Percentiles rank a stretch among this genome's conserved stretches.
Evolutionary conservation across 2,329 filamentous ascomycete genomes (phyloP).

Genomic region (Pseudocercospora cruenta): DNA sequence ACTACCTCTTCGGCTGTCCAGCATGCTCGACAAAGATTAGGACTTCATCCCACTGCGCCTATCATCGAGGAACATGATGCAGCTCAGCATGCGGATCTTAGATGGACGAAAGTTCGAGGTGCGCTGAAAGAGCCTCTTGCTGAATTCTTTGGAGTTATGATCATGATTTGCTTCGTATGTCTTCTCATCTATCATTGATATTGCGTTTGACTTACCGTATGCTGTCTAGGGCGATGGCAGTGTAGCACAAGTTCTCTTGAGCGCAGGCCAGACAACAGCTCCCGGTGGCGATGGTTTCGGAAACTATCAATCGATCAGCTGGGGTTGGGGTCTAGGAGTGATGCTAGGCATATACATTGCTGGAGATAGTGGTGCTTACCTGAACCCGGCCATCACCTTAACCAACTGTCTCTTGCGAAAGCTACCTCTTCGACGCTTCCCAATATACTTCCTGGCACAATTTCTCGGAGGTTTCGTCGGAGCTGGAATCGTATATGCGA

Average conservation of each 20-base stretch:
- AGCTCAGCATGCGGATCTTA: constrained; percentile 40
- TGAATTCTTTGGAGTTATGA: constrained; percentile 49
- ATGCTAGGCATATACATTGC: constrained; percentile 62
- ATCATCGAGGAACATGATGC: constrained; percentile 48
- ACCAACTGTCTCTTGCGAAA: constrained; percentile 70
- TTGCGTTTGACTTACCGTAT: neutral
- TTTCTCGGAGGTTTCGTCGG: constrained; percentile 68
- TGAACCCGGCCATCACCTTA: constrained; percentile 70
- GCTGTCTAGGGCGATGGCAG: constrained; percentile 42
- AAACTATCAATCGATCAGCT: constrained; percentile 47
- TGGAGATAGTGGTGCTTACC: constrained; percentile 38
- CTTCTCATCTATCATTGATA: neutral
- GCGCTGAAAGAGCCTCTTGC: constrained; percentile 48
- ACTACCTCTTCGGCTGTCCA: constrained; percentile 16
- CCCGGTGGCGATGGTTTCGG: constrained; percentile 50
- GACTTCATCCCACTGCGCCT: constrained; percentile 46
- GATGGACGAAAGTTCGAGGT: constrained; percentile 43
- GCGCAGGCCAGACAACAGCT: constrained; percentile 41
- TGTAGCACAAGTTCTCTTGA: constrained; percentile 49
- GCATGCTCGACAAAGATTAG: constrained; percentile 27
- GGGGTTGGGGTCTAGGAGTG: constrained; percentile 62
- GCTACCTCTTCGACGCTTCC: constrained; percentile 70
- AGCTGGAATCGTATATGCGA: constrained; percentile 48
- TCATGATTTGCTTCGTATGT: constrained; percentile 45
- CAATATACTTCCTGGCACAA: constrained; percentile 68